Evolutionary conservation across 495 filamentous ascomycete genomes (phyloP).

Genomic region (Lasiosphaeris hirsuta): DNA sequence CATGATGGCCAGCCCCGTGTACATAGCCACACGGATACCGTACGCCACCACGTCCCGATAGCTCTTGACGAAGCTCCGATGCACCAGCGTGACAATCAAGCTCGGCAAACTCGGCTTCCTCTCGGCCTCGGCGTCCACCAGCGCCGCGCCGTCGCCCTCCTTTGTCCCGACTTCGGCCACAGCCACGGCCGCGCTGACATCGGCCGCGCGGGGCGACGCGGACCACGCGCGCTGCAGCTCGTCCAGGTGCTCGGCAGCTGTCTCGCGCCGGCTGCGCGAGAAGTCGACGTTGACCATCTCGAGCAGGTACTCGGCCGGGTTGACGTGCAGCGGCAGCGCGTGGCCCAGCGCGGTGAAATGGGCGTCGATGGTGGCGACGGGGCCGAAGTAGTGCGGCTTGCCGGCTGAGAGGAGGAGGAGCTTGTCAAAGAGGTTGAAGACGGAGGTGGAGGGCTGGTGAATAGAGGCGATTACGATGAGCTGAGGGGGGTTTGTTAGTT

Average conservation of each 20-base stretch:
- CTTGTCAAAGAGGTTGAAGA: conserved; percentile 76
- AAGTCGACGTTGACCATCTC: conserved; percentile 77
- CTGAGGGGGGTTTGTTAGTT: conserved; percentile 53
- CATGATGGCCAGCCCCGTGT: conserved; percentile 75
- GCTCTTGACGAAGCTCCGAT: conserved; percentile 73
- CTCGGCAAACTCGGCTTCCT: conserved; percentile 25
- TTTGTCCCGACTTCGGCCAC: conserved; percentile 14
- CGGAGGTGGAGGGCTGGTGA: conserved; percentile 75
- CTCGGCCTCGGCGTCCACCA: conserved; percentile 17
- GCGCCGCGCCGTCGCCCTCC: not conserved
- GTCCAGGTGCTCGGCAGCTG: conserved; percentile 36
- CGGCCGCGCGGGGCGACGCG: conserved; percentile 13
- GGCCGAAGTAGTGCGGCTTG: conserved; percentile 65
- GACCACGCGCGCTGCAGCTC: conserved; percentile 46
- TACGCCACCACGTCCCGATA: conserved; percentile 80
- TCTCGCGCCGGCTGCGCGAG: conserved; percentile 33
- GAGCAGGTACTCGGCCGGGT: conserved; percentile 75
- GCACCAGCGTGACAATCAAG: conserved; percentile 48
- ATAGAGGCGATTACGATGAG: conserved; percentile 73
- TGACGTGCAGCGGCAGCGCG: conserved; percentile 61
- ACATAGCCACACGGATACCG: conserved; percentile 79
- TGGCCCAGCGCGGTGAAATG: conserved; percentile 60
- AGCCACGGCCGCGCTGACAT: conserved; percentile 18
- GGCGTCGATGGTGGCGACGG: conserved; percentile 44
- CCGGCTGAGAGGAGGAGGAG: conserved; percentile 69